Base-by-base conservation (phyloP, 495 filamentous ascomycete genomes). In the Poronia punctata region DNA sequence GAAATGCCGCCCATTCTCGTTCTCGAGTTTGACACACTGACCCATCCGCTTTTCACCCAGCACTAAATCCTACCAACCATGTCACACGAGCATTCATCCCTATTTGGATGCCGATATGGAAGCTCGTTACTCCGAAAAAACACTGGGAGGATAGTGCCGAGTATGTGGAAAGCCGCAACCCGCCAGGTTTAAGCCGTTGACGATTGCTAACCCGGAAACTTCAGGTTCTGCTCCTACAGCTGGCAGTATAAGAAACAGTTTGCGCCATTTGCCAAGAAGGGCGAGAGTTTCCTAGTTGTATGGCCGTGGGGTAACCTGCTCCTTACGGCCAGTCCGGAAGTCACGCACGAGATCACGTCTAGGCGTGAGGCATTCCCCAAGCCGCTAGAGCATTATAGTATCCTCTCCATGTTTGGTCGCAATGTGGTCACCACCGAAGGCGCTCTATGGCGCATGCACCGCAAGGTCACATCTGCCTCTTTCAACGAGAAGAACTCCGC, bases 401-500 rank as follows among this genome's bases (percentile, higher is more conserved):
- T 73, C n/a, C 56, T 86, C 21, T 60, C 68, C 14, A 65, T 84
- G 31, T 86, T 76, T 50, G 82, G 82, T 19, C 56, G 61, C 9
- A 86, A 81, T 51, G 67, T 86, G 3, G 65, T 86, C 17, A 74
- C 71, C 1, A 72, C 78, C 8, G 81, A 85, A 51, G 81, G 79
- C 12, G 47, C 65, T 11, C 33, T 63, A 7, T 87, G 83, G 82
- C 67, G 77, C 34, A 66, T 73, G 56, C 82, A 86, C 55, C 71
- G 82, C 35, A 84, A 81, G 57, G 71, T 81, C 15, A 80, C 78
- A 0, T 71, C 76, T 19, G 76, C 79, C 15, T 75, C 76, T 15
- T 86, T 86, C 56, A 78, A 78, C 32, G 82, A 86, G 62, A 81
- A 71, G 63, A 85, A 84, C 59, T 82, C 82, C 37, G 70, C 70